Base-by-base conservation (phyloP, 2,329 filamentous ascomycete genomes). In the Fusarium sp. region DNA sequence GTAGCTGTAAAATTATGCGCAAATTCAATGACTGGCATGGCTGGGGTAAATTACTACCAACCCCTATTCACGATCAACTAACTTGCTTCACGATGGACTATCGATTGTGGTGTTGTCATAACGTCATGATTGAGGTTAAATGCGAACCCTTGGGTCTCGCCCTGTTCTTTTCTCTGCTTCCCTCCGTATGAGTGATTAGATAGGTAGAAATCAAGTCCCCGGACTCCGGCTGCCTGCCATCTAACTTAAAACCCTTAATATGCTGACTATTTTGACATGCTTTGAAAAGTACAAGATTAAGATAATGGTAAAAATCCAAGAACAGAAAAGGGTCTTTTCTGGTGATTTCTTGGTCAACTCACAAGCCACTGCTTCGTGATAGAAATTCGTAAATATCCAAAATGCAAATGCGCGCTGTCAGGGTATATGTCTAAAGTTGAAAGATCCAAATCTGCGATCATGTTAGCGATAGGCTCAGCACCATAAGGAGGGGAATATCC, bases 391-490 rank as follows among this genome's bases (percentile, higher is more conserved):
- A 54, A 57, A 62, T 67, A 53, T 70, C 54, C 65, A 76, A 77
- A 77, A 75, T 75, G 64, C 58, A 76, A 61, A 64, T 67, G 40
- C 67, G 35, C 59, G 72, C 69, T 74, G 56, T 64, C 68, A 77
- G 79, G 77, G 76, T 79, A 78, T 79, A 78, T 74, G 56, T 79
- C 77, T 82, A 83, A 75, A 76, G 69, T 61, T 83, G 80, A 78
- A 85, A 81, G 75, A 87, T 82, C 86, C 85, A 87, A 79, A 88
- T 83, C 86, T 87, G 75, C 12, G 50, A 52, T 25, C 11, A 11
- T 50, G 71, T 78, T 77, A 79, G 78, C 43, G 23, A 60, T 33
- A 33, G 37, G 40, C 76, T 82, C 30, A 38, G 38, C 25, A 9
- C 30, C 23, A 32, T 28, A n/a, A 35, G 37, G 25, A 49, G 23